Evolutionary conservation across 2,329 filamentous ascomycete species (phyloP), one percentile per base, ranked within the genome.

Genomic region (Knoxdaviesia proteae): DNA sequence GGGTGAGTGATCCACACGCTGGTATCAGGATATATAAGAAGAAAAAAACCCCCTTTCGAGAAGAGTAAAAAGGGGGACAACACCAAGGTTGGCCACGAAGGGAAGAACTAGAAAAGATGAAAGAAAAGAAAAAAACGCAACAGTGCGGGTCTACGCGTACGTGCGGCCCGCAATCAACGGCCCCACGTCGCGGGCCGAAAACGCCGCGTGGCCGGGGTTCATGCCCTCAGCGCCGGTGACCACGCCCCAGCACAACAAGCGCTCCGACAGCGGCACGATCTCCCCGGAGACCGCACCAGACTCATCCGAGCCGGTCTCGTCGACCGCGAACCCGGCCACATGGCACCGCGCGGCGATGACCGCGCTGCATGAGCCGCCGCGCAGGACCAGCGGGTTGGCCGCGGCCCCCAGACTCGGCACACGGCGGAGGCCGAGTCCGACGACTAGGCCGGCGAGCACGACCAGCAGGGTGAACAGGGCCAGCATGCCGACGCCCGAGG

Each of bases 321-420:
- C 48, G 40, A 51, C 52, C 36, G 53, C 54, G 6, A 50, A 51
- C 11, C 52, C 49, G 32, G 51, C 48, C 5, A 60, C 54, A 44
- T 69, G 67, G 52, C 67, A 69, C 41, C 61, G 54, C 30, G 67
- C 60, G 51, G 61, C 64, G 47, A 72, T 51, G n/a, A 69, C 67
- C 6, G 66, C 68, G 46, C 64, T 68, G 54, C 67, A 71, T 37
- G 59, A 57, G 7, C 67, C 67, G 32, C 61, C 65, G 29, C 51
- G 53, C 34, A 71, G 49, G 2, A 58, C 58, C 30, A 71, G 60
- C 29, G 68, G 68, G 54, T 71, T 71, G 1, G 64, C 65, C 10
- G 55, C 51, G 20, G 20, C 20, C 20, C 20, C 20, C 20, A 20
- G 20, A 20, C 20, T 20, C 11, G 55, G 54, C 7, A 51, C 49